Conservation (phyloP, 345 rosid species). For the Citrus australasica region DNA sequence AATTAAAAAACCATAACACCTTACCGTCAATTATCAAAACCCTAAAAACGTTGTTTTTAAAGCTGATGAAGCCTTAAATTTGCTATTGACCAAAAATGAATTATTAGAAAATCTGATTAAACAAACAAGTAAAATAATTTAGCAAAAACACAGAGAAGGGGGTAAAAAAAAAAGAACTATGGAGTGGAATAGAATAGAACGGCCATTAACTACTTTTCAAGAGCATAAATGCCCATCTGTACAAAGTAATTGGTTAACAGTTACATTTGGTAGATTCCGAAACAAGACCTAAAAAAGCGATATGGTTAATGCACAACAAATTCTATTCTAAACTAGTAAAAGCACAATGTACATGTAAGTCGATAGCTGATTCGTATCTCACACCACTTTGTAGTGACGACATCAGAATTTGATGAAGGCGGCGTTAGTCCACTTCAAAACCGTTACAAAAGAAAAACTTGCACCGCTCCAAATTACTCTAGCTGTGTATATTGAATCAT, state of each 20-base stretch:
- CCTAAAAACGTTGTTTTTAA: too few species aligned
- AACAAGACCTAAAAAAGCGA: background rate
- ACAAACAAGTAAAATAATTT: background rate
- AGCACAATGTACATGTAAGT: slow-evolving; percentile 21
- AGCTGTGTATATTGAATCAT: background rate
- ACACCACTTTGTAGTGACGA: slow-evolving; percentile 4
- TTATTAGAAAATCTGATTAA: too few species aligned
- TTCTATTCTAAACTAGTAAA: slow-evolving; percentile 17
- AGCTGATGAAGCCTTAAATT: too few species aligned
- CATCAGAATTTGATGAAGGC: background rate
- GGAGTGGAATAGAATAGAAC: background rate
- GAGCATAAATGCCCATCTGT: slow-evolving; percentile 14
- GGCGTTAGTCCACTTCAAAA: background rate
- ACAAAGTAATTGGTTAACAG: slow-evolving; percentile 9
- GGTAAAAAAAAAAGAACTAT: background rate
- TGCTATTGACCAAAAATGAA: too few species aligned
- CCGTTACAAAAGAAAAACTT: background rate
- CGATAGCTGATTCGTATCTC: background rate
- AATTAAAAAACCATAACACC: too few species aligned
- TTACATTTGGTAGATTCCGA: slow-evolving; percentile 3
- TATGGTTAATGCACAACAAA: slow-evolving; percentile 18
- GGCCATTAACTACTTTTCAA: background rate
- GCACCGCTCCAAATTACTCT: background rate
- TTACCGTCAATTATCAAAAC: too few species aligned
- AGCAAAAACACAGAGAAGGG: background rate